Percentiles rank a stretch among this genome's conserved stretches.
These are phyloP conservation scores for Solanum corneliomulleri DNA, from an alignment of 257 asterid species.

Conservation along the genomic window DNA sequence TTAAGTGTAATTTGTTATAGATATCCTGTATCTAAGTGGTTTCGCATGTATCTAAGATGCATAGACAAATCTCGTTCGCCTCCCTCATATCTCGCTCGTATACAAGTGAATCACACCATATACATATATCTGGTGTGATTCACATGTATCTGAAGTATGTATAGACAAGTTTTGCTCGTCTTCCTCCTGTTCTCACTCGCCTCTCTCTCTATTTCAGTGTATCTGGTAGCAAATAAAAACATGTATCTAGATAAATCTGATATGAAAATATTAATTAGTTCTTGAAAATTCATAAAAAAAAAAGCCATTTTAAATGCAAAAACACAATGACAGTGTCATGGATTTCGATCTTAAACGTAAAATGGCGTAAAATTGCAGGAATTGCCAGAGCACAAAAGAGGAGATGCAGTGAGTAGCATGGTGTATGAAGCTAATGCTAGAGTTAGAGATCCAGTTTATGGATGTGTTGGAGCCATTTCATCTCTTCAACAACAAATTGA, in stretches of 20 bases:
- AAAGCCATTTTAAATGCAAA: not conserved
- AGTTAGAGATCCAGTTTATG: conserved; percentile 1
- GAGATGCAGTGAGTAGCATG: conserved; percentile 3
- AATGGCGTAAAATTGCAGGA: not conserved
- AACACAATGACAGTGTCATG: not conserved
- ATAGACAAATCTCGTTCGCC: not conserved
- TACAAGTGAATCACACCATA: not conserved
- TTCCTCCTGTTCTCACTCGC: not conserved
- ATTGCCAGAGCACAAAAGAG: not conserved
- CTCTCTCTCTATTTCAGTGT: not conserved
- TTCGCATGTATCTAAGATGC: too few species aligned
- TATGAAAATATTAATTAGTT: not conserved
- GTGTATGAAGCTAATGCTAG: conserved; percentile 1
- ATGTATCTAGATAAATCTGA: not conserved
- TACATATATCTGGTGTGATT: not conserved
- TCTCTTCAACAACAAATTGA: conserved; percentile 1
- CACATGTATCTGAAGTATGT: not conserved
- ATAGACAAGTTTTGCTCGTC: not conserved
- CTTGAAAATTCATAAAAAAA: not conserved
- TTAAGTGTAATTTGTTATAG: too few species aligned
- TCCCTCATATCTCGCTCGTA: not conserved
- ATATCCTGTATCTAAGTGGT: too few species aligned
- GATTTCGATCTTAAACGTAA: not conserved
- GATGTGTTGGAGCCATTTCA: conserved; percentile 1
- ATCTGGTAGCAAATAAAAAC: not conserved